These are phyloP conservation scores for Drosera spatulata DNA, from an alignment of 179 eudicot genomes.

Conservation along the genomic window DNA sequence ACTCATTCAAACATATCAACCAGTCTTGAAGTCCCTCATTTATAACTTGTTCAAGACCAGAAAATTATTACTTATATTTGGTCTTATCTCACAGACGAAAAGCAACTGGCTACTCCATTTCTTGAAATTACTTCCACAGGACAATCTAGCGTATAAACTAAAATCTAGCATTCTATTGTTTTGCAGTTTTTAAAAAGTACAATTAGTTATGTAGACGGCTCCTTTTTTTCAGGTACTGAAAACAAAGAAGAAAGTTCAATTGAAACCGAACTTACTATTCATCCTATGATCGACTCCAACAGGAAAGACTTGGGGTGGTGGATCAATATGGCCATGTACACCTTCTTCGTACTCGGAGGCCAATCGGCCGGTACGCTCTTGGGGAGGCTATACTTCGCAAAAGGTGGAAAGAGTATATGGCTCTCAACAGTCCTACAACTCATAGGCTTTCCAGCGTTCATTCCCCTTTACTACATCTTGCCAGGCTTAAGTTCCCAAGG, in stretches of 20 bases:
- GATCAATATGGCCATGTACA: conserved; percentile 26
- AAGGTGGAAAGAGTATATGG: conserved; percentile 68
- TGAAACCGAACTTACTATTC: background rate
- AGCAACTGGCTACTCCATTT: too few species aligned
- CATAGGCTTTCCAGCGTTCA: conserved; percentile 44
- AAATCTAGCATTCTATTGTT: too few species aligned
- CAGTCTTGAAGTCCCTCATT: too few species aligned
- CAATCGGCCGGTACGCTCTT: conserved; percentile 33
- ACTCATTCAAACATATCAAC: too few species aligned
- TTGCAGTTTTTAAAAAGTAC: too few species aligned
- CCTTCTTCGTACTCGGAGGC: conserved; percentile 30
- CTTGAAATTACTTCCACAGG: too few species aligned
- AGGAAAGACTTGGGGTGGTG: conserved; percentile 22
- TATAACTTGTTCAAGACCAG: too few species aligned
- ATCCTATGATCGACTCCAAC: background rate
- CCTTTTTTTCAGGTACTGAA: background rate
- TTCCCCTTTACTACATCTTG: conserved; percentile 31
- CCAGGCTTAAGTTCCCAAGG: conserved; percentile 1
- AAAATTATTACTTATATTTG: too few species aligned
- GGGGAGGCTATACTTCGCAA: conserved; percentile 46
- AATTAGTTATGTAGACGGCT: too few species aligned
- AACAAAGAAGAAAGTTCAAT: background rate
- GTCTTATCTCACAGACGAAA: too few species aligned
- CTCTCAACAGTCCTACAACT: conserved; percentile 36
- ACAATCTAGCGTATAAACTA: too few species aligned